These are phyloP conservation scores for Coccomyxa subellipsoidea DNA, from an alignment of 163 green algal genomes.

Conservation along the genomic window DNA sequence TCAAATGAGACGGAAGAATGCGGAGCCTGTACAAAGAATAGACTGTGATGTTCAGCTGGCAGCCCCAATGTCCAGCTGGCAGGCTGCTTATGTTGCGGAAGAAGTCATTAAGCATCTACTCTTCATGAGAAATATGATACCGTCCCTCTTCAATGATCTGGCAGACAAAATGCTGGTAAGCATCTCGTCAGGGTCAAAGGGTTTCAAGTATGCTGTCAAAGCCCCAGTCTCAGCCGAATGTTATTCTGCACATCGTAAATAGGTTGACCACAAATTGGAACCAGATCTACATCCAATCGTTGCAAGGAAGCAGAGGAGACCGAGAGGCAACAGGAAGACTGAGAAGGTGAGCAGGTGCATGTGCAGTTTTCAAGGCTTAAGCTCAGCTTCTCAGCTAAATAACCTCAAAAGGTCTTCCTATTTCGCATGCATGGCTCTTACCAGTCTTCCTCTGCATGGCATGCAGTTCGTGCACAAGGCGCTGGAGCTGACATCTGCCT, in stretches of 20 bases:
- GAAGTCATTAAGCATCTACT: neutral
- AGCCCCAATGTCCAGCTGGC: neutral
- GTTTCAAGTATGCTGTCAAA: too few relatives aligned
- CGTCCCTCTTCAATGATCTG: constrained; percentile 1
- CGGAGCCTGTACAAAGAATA: neutral
- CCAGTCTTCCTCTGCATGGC: neutral
- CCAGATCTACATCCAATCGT: neutral
- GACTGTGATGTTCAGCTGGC: constrained; percentile 2
- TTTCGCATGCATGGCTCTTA: too few relatives aligned
- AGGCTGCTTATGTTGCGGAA: neutral
- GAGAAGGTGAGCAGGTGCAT: too few relatives aligned
- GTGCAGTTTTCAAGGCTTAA: too few relatives aligned
- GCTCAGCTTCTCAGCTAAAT: too few relatives aligned
- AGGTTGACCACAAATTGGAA: neutral
- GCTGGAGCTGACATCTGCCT: neutral
- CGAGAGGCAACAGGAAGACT: neutral
- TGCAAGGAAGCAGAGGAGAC: neutral
- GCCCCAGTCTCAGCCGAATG: too few relatives aligned
- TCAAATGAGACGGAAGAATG: neutral
- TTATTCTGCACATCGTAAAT: too few relatives aligned
- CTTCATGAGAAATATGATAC: constrained; percentile 2
- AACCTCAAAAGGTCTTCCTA: too few relatives aligned
- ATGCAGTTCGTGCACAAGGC: neutral
- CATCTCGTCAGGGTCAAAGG: neutral
- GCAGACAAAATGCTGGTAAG: neutral